Evolutionary conservation across 192 early-diverging fungal genomes (phyloP).

Genomic region (Phlyctochytrium arcticum): DNA sequence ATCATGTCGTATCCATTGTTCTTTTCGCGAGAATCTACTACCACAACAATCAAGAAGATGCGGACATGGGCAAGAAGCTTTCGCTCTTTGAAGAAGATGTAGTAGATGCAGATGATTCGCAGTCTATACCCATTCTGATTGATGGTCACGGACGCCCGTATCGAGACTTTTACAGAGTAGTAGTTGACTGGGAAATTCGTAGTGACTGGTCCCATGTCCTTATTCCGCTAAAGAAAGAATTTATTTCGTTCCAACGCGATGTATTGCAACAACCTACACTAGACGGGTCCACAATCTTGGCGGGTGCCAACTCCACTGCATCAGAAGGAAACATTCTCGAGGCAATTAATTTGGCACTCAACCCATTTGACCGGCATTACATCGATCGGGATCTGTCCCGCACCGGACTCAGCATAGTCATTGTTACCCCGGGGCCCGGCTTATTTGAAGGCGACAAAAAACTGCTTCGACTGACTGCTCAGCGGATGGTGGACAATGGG

Average conservation of each 20-base stretch:
- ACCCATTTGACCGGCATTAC: slow-evolving; percentile 90
- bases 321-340: slow-evolving; percentile 93
- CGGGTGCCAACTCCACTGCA: slow-evolving; percentile 77
- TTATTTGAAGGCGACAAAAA: slow-evolving; percentile 84
- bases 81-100: slow-evolving; percentile 11
- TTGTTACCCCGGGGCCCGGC: slow-evolving; percentile 87
- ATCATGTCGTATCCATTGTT: slow-evolving; percentile 94
- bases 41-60: slow-evolving; percentile 29
- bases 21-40: slow-evolving; percentile 90
- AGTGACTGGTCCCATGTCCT: slow-evolving; percentile 64
- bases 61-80: neutral
- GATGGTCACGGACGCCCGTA: slow-evolving; percentile 58
- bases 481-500: slow-evolving; percentile 90
- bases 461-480: slow-evolving; percentile 84
- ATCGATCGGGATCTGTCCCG: slow-evolving; percentile 90
- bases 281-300: slow-evolving; percentile 48
- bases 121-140: slow-evolving; percentile 7
- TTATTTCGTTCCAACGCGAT: slow-evolving; percentile 67
- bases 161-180: slow-evolving; percentile 93
- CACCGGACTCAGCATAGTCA: slow-evolving; percentile 83
- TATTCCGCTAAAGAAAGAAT: slow-evolving; percentile 66
- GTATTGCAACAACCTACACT: slow-evolving; percentile 55
- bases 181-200: slow-evolving; percentile 86
- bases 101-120: neutral
- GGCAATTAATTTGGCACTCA: slow-evolving; percentile 93